Evolutionary conservation across 1,139 yeast genomes (phyloP).

Genomic region (Komagataea norvegica): DNA sequence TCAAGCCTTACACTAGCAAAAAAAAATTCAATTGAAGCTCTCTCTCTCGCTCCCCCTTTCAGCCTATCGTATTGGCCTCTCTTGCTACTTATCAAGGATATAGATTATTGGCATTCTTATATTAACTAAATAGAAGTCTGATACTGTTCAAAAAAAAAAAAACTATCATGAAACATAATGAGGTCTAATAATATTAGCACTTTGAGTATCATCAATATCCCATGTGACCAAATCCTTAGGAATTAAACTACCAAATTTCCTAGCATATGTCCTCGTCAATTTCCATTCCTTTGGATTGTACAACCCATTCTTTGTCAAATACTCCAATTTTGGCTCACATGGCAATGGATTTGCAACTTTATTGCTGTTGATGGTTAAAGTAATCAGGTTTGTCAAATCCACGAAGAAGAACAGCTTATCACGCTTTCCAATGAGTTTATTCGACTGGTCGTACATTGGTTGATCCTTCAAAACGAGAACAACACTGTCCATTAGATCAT

Average conservation of each 20-base stretch:
- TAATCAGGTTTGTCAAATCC: conserved; percentile 7
- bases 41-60: no score
- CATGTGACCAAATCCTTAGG: conserved; percentile 12
- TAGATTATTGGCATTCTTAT: neutral
- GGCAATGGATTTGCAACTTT: conserved; percentile 1
- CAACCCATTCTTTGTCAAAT: conserved; percentile 9
- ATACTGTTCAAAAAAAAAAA: neutral
- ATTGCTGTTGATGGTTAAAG: conserved; percentile 3
- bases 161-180: conserved; percentile 1
- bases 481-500: conserved; percentile 12
- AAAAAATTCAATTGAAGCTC: no score
- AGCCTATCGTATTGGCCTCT: no score
- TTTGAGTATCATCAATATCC: conserved; percentile 12
- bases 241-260: conserved; percentile 11
- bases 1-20: no score
- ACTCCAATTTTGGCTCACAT: conserved; percentile 10
- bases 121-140: no score
- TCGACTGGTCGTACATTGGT: neutral
- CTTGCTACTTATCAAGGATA: no score
- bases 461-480: conserved; percentile 7
- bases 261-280: conserved; percentile 11
- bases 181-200: conserved; percentile 8
- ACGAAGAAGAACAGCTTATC: conserved; percentile 8
- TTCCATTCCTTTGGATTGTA: conserved; percentile 14
- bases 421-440: neutral